phyloP scores from a whole-genome alignment of 768 basidiomycete genomes.

The Cubamyces lactineus region DNA sequence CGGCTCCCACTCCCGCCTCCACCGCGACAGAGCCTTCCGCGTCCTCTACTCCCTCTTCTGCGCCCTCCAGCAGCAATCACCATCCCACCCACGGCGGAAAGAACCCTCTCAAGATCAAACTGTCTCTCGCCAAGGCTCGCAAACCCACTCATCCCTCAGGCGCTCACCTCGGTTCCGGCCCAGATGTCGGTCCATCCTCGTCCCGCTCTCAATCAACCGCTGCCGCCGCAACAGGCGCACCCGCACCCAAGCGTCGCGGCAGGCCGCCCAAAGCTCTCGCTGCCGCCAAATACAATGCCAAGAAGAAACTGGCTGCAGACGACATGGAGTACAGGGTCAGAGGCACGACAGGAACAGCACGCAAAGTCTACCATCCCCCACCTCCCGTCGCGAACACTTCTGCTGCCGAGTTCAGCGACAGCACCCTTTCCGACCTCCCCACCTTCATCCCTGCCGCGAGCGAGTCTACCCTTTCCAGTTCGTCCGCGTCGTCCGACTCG shows the following conservation, averaged over 20 bases:
- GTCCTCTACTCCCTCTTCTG: slow-evolving; percentile 42
- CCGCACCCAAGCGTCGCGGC: slow-evolving; percentile 52
- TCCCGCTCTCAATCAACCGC: slow-evolving; percentile 8
- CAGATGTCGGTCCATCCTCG: slow-evolving; percentile 18
- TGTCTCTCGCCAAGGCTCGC: slow-evolving; percentile 55
- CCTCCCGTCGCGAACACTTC: slow-evolving; percentile 27
- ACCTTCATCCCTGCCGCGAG: slow-evolving; percentile 40
- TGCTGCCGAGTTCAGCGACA: slow-evolving; percentile 28
- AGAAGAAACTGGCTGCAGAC: slow-evolving; percentile 25
- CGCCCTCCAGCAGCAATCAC: slow-evolving; percentile 29
- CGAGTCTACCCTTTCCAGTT: slow-evolving; percentile 32
- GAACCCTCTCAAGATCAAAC: slow-evolving; percentile 70
- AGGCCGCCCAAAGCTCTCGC: slow-evolving; percentile 56
- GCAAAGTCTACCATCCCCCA: slow-evolving; percentile 18
- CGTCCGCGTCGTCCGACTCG: slow-evolving; percentile 32
- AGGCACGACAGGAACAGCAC: slow-evolving; percentile 36
- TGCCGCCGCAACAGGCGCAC: slow-evolving; percentile 35
- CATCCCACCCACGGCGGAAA: slow-evolving; percentile 27
- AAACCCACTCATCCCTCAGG: slow-evolving; percentile 20
- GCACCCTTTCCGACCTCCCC: slow-evolving; percentile 30
- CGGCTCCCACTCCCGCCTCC: slow-evolving; percentile 33
- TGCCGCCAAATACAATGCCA: slow-evolving; percentile 39
- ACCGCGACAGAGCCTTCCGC: slow-evolving; percentile 34
- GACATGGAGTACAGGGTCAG: slow-evolving; percentile 37
- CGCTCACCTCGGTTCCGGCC: slow-evolving; percentile 15